These are phyloP conservation scores for Arthroderma sp. DNA, from an alignment of 2,329 filamentous ascomycete species.

Conservation along the genomic window DNA sequence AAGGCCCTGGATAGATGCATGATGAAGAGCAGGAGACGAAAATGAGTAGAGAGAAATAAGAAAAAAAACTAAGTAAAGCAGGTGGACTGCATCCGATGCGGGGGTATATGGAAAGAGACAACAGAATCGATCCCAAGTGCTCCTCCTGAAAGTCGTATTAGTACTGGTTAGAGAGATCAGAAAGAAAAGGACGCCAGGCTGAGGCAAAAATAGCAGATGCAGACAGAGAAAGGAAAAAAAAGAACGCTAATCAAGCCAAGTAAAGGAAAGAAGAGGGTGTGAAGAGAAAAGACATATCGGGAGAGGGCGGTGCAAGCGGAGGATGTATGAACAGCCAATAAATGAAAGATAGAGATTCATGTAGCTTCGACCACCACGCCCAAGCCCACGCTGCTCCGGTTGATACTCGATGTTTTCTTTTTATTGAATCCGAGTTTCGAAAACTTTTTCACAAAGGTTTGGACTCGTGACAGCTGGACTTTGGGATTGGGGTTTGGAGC, in stretches of 20 bases:
- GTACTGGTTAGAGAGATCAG: not conserved
- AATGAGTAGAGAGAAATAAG: not conserved
- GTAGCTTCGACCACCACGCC: not conserved
- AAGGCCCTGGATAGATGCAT: not conserved
- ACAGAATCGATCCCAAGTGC: not conserved
- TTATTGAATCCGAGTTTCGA: not conserved
- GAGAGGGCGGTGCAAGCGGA: not conserved
- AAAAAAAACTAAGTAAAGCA: too few relatives aligned
- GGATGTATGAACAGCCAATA: not conserved
- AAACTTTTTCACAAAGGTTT: not conserved
- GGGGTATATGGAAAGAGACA: constrained; percentile 3
- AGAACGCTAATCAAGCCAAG: not conserved
- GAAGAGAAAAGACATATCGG: not conserved
- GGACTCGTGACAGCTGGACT: not conserved
- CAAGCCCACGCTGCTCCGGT: not conserved
- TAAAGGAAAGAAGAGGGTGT: not conserved
- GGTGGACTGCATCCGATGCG: not conserved
- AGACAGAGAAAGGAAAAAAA: not conserved
- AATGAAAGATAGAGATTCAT: not conserved
- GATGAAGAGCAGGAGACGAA: not conserved
- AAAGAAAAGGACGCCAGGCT: not conserved
- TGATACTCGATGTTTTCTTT: not conserved
- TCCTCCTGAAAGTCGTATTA: not conserved
- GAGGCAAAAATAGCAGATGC: not conserved
- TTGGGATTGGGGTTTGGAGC: not conserved